Base-by-base conservation (phyloP, 306 rosid genomes). In the Corylus avellana region DNA sequence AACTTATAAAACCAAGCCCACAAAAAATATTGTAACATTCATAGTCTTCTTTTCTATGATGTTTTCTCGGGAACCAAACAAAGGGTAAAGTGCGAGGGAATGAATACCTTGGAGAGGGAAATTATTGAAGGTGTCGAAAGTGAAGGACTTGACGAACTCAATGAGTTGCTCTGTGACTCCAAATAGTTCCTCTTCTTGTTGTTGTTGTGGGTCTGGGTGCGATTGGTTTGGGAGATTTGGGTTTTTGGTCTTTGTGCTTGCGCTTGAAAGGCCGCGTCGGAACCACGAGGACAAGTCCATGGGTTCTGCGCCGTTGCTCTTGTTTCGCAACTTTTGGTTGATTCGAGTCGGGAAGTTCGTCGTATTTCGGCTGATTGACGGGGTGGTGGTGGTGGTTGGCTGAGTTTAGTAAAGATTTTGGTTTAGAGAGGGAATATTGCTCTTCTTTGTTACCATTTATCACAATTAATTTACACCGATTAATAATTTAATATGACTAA, bases 201-300 rank as follows among this genome's bases (percentile, higher is more conserved):
- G 77, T 70, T 57, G 57, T 57, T 77, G 16, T 16, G 14, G 13
- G 53, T 49, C 53, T 12, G 53, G 14, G 14, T 78, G 80, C 3
- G 80, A 57, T 66, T 81, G 78, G 29, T 86, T 73, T 56, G 78
- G 63, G 68, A 77, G 81, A 75, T 80, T 81, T 48, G 87, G 78
- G 76, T 0, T 62, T 81, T 77, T 7, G 87, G 50, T 82, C 39
- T 70, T 64, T 59, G 57, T 50, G 27, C 77, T 61, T 22, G 42
- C 83, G 78, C 78, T 78, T 25, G 88, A 62, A 55, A 89, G 87
- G 47, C 61, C 86, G 74, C 93, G 93, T 54, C 80, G 81, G 68
- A 92, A 82, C 98, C 98, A 92, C 35, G 83, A 83, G 61, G 91
- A 88, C 8, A 81, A 51, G 74, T 87, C 84, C 97, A 92, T 92